A percentile compares a stretch with the other conserved stretches of the same genome.
These are phyloP conservation scores for Kwoniella europaea DNA, from an alignment of 768 basidiomycete genomes.

Conservation along the genomic window DNA sequence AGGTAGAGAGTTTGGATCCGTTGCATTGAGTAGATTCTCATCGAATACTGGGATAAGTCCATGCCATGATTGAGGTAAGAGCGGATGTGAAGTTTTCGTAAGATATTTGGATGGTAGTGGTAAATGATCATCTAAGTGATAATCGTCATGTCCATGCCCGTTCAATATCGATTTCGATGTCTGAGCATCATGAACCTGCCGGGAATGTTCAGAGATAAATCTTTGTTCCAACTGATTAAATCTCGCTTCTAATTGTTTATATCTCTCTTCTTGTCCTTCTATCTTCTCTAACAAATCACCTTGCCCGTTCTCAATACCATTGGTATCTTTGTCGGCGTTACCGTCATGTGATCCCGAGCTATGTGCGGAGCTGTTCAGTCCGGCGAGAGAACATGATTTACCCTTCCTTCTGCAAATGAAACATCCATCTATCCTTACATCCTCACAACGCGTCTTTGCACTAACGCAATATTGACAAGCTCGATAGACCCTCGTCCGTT, in stretches of 20 bases:
- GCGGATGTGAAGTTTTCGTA: not conserved
- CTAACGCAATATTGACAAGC: constrained; percentile 33
- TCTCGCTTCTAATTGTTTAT: constrained; percentile 19
- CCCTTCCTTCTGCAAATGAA: constrained; percentile 28
- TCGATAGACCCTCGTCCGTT: constrained; percentile 26
- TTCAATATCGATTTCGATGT: too few species aligned
- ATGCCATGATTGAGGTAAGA: not conserved
- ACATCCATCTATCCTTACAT: constrained; percentile 31
- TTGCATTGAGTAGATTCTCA: constrained; percentile 13
- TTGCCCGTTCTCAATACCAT: not conserved
- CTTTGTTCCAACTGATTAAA: constrained; percentile 14
- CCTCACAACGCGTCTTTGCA: constrained; percentile 39
- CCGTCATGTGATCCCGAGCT: not conserved
- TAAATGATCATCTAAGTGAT: too few species aligned
- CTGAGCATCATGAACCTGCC: too few species aligned
- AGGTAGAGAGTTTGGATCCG: constrained; percentile 10
- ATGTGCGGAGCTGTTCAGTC: not conserved
- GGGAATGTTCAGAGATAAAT: not conserved
- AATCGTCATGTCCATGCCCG: not conserved
- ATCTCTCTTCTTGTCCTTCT: constrained; percentile 3
- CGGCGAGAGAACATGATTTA: constrained; percentile 29
- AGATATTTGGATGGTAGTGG: not conserved
- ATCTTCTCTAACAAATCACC: not conserved
- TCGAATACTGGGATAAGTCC: constrained; percentile 2
- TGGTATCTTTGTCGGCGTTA: not conserved